Percentiles rank a stretch among this genome's conserved stretches.
These are phyloP conservation scores for Saturnispora diversa DNA, from an alignment of 805 yeast genomes.

Conservation along the genomic window DNA sequence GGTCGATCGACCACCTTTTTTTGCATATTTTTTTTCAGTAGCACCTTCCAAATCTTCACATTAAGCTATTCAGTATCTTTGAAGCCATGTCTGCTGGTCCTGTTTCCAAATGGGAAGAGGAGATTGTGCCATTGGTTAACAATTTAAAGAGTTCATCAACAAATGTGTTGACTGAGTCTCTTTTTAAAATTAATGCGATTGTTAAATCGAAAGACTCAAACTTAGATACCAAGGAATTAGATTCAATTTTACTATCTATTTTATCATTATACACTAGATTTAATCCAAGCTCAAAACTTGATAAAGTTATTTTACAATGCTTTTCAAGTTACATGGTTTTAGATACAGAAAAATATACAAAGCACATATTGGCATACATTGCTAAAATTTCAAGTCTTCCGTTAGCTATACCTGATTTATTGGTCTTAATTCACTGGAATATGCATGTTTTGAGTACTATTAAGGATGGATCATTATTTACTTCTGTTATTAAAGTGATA, in stretches of 20 bases:
- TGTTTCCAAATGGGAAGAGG: slow-evolving; percentile 13
- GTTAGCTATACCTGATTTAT: slow-evolving; percentile 48
- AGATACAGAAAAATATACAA: slow-evolving; percentile 24
- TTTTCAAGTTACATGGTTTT: slow-evolving; percentile 31
- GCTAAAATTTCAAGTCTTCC: slow-evolving; percentile 26
- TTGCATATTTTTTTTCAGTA: slow-evolving; percentile 5
- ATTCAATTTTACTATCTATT: slow-evolving; percentile 30
- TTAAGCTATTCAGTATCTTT: background rate
- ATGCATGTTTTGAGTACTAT: slow-evolving; percentile 30
- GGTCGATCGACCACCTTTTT: no score
- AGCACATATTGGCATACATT: slow-evolving; percentile 35
- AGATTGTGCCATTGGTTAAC: slow-evolving; percentile 16
- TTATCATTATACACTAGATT: slow-evolving; percentile 40
- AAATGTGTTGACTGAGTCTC: slow-evolving; percentile 30
- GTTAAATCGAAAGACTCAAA: slow-evolving; percentile 19
- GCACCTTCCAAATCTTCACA: background rate
- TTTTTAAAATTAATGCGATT: slow-evolving; percentile 27
- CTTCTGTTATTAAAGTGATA: slow-evolving; percentile 17
- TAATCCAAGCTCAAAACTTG: slow-evolving; percentile 44
- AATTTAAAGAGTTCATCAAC: slow-evolving; percentile 29
- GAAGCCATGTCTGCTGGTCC: slow-evolving; percentile 11
- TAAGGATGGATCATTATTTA: slow-evolving; percentile 20
- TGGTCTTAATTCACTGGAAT: slow-evolving; percentile 54
- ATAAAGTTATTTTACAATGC: slow-evolving; percentile 34
- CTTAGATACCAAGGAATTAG: slow-evolving; percentile 20